Base-by-base conservation (phyloP, 768 basidiomycete species). In the Rhodosporidiobolus odoratus region DNA sequence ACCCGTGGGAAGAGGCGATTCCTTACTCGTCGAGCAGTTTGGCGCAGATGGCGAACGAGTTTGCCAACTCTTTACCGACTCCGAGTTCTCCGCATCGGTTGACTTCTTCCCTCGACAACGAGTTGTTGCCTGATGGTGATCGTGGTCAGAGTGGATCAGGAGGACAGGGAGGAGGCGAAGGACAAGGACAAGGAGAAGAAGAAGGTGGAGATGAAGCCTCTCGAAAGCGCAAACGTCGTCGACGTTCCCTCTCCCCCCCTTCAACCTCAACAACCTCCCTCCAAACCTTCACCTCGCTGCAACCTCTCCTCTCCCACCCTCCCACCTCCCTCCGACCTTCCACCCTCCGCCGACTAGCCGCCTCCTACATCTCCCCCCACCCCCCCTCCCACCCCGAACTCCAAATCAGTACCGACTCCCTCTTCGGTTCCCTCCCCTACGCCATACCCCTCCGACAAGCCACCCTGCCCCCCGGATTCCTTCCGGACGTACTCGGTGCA, bases 381-480 rank as follows among this genome's bases (percentile, higher is more conserved):
- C 13, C 34, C 16, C 65, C 53, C 19, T 65, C 54, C 16, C 69
- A 71, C 56, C 69, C 69, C 37, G 74, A 72, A 37, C 54, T 73
- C 17, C 35, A 41, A 30, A 54, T 75, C 65, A 66, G 64, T 23
- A 50, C 56, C 67, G 69, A 71, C 67, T 66, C 67, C 35, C 56
- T 75, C 9, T 75, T 72, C 43, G 74, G 70, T 32, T 19, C 32
- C 12, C 30, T 75, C 25, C 74, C 74, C 30, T 62, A 68, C 61
- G 67, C 62, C 12, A 15, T 16, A 9, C 65, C 63, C 0, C 9
- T 71, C 13, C 74, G 70, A 2, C 65, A 68, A 38, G 58, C 65
- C 21, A 65, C 67, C 3, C 56, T 71, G 19, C 64, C 70, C 2
- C 64, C 69, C 8, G 74, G 74, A 6, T 75, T 69, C 65, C 52